Base-by-base conservation (phyloP, 352 stramenopile species). In the Globisporangium orthogonon region DNA sequence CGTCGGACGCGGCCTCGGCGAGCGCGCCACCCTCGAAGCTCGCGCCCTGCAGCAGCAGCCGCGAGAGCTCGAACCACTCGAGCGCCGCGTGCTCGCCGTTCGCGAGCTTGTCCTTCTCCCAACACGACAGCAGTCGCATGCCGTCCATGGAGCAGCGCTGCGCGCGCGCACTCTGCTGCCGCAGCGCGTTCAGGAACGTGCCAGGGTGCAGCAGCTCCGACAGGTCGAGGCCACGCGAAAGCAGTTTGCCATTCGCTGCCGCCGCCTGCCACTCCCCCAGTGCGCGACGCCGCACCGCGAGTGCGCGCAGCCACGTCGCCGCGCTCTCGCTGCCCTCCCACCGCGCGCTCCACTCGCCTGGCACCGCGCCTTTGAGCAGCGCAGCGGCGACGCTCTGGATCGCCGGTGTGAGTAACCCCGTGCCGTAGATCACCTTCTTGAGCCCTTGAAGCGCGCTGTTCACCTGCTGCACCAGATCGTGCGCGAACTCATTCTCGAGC, bases 151-250 rank as follows among this genome's bases (percentile, higher is more conserved):
- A 92, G 61, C 74, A 87, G 35, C 92, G 63, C 18, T 93, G 71
- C 28, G 73, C 67, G 3, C 91, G 84, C 18, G 92, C 87, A 31
- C 86, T 96, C 59, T 97, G 89, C 59, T 98, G 94, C 23, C 92
- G 71, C 29, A 98, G 55, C 4, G 94, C 91, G 62, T 98, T 97
- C 44, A 98, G 70, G 74, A 98, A 98, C 17, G 94, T 98, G 17
- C 81, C 90, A 2, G 94, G 93, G 47, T 97, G 84, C 58, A 98
- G 86, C 39, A 98, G 50, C 43, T 98, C 90, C 9, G 83, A 94
- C 33, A 98, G 69, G 37, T 97, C 79, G 13, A 98, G 50, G 0
- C 75, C 71, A n/a, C 71, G 73, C 2, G 77, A 58, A 5, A 98
- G 73, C 29, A 98, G 67, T 45, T 78, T 80, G 7, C 83, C 83